These are phyloP conservation scores for Daldinia sp. DNA, from an alignment of 2,329 filamentous ascomycete genomes.

Conservation along the genomic window DNA sequence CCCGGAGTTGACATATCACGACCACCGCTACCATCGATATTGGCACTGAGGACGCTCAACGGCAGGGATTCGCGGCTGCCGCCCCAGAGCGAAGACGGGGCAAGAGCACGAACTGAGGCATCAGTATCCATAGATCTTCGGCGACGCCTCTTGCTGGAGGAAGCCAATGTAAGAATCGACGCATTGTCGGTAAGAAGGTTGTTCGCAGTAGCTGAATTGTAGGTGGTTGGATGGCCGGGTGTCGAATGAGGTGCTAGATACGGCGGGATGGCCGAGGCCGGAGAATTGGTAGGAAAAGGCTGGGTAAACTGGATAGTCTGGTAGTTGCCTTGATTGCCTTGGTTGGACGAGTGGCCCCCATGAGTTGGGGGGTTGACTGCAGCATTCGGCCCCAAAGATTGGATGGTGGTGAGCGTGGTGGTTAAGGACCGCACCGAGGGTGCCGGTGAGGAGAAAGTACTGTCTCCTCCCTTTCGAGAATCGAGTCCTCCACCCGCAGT, in stretches of 20 bases:
- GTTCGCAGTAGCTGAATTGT: conserved; percentile 82
- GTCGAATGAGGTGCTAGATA: conserved; percentile 67
- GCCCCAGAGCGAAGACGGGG: conserved; percentile 84
- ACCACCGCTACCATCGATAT: conserved; percentile 64
- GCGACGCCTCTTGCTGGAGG: conserved; percentile 81
- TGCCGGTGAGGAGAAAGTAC: conserved; percentile 85
- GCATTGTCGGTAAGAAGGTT: conserved; percentile 87
- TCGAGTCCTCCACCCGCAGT: conserved; percentile 76
- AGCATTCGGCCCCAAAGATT: conserved; percentile 75
- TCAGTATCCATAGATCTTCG: conserved; percentile 87
- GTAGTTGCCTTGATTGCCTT: conserved; percentile 59
- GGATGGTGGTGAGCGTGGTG: conserved; percentile 87
- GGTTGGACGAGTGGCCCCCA: conserved; percentile 57
- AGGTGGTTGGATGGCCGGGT: conserved; percentile 73
- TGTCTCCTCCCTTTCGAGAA: conserved; percentile 76
- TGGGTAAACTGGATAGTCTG: conserved; percentile 73
- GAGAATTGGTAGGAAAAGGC: conserved; percentile 72
- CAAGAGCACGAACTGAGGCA: conserved; percentile 85
- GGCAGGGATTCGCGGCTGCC: conserved; percentile 84
- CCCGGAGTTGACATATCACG: conserved; percentile 55
- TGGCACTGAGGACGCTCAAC: conserved; percentile 80
- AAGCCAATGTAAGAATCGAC: conserved; percentile 85
- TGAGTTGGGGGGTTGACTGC: conserved; percentile 53
- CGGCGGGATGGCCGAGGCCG: conserved; percentile 77
- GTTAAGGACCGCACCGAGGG: conserved; percentile 84